phyloP scores from a whole-genome alignment of 2,329 filamentous ascomycete genomes.

The Harringtonia aguacate region DNA sequence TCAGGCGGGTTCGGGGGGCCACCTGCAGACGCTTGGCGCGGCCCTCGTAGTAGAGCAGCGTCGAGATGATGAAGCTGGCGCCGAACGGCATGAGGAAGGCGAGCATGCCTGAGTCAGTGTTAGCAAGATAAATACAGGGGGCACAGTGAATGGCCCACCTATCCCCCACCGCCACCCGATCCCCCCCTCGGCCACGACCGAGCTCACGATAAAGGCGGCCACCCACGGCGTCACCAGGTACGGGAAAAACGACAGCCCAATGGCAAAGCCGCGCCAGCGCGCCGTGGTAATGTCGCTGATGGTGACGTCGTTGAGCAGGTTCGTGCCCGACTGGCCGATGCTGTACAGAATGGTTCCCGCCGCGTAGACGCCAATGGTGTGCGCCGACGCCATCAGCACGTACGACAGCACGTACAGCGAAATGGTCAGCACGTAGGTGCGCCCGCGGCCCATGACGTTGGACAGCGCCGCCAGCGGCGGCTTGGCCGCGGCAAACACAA shows the following conservation, averaged over 20 bases:
- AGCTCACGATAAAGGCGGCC: slow-evolving; percentile 35
- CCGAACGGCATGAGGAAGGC: slow-evolving; percentile 43
- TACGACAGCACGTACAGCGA: slow-evolving; percentile 44
- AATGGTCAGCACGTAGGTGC: slow-evolving; percentile 46
- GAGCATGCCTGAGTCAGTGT: slow-evolving; percentile 25
- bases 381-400: slow-evolving; percentile 44
- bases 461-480: slow-evolving; percentile 51
- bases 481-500: slow-evolving; percentile 42
- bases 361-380: slow-evolving; percentile 38
- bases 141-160: slow-evolving; percentile 17
- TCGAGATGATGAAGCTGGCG: slow-evolving; percentile 35
- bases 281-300: slow-evolving; percentile 48
- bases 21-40: slow-evolving; percentile 32
- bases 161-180: slow-evolving; percentile 47
- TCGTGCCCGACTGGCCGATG: slow-evolving; percentile 46
- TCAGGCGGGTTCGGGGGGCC: slow-evolving; percentile 18
- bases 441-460: slow-evolving; percentile 51
- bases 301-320: slow-evolving; percentile 45
- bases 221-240: slow-evolving; percentile 47
- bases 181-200: slow-evolving; percentile 14
- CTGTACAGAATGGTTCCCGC: slow-evolving; percentile 47
- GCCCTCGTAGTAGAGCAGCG: slow-evolving; percentile 36
- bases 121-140: too few relatives aligned
- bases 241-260: slow-evolving; percentile 38
- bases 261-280: slow-evolving; percentile 38